Evolutionary conservation across 2,329 filamentous ascomycete genomes (phyloP).

Genomic region (Monosporascus sp.): DNA sequence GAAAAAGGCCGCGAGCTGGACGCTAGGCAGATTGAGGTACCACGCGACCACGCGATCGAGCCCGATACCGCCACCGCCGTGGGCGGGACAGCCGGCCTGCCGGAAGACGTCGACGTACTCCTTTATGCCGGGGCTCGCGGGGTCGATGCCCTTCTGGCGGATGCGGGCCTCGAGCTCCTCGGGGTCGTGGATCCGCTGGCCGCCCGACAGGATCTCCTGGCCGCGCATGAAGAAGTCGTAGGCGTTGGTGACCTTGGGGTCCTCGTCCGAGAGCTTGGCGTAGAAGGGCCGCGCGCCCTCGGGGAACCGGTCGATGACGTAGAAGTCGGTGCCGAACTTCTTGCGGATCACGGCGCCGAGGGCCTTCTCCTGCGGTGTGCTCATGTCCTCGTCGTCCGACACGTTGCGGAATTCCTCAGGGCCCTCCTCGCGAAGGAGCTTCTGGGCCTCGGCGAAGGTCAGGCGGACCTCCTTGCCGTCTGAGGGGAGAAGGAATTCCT

Average conservation of each 20-base stretch:
- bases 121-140: constrained; percentile 67
- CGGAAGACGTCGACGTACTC: constrained; percentile 82
- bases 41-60: constrained; percentile 77
- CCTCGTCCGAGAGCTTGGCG: constrained; percentile 58
- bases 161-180: constrained; percentile 72
- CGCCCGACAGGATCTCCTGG: constrained; percentile 88
- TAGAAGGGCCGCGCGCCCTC: constrained; percentile 86
- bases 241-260: constrained; percentile 49
- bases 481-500: constrained; percentile 70
- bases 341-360: constrained; percentile 79
- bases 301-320: constrained; percentile 94
- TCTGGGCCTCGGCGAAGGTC: constrained; percentile 72
- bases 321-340: constrained; percentile 94
- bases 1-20: constrained; percentile 53
- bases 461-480: constrained; percentile 70
- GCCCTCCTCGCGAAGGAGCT: constrained; percentile 70
- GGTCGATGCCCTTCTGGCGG: constrained; percentile 74
- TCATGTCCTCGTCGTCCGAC: constrained; percentile 72
- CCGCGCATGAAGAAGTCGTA: constrained; percentile 80
- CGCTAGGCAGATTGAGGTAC: constrained; percentile 54
- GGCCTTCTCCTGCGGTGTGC: constrained; percentile 79
- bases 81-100: constrained; percentile 79
- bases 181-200: constrained; percentile 84
- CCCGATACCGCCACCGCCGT: constrained; percentile 85
- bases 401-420: constrained; percentile 62